These are phyloP conservation scores for Jaltomata sinuosa DNA, from an alignment of 257 asterid genomes.

Conservation along the genomic window DNA sequence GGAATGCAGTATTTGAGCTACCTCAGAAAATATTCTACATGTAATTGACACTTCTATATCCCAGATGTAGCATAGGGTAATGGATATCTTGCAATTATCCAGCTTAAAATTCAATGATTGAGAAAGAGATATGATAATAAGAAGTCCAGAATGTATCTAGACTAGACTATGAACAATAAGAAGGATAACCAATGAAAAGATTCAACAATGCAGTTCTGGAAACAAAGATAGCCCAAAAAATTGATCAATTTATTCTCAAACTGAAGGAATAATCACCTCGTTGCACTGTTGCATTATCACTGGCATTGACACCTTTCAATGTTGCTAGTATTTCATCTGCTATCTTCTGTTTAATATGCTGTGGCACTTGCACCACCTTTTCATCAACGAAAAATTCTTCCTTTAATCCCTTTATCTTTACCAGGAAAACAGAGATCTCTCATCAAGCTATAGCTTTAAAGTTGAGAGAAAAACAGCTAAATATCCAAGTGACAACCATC, in stretches of 20 bases:
- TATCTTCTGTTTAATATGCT: slow-evolving; percentile 43
- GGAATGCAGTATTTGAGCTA: not conserved
- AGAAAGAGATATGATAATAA: not conserved
- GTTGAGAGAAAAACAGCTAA: not conserved
- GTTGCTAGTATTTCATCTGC: slow-evolving; percentile 41
- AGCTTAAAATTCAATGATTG: not conserved
- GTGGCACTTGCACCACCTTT: slow-evolving; percentile 47
- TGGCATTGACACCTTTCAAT: slow-evolving; percentile 46
- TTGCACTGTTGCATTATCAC: slow-evolving; percentile 43
- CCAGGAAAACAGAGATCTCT: not conserved
- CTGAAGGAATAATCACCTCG: slow-evolving; percentile 36
- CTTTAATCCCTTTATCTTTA: slow-evolving; percentile 52
- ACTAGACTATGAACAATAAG: not conserved
- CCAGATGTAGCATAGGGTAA: not conserved
- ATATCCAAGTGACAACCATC: not conserved
- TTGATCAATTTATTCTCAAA: not conserved
- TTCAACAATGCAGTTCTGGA: not conserved
- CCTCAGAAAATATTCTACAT: not conserved
- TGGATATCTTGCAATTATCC: not conserved
- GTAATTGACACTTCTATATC: not conserved
- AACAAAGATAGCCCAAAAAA: not conserved
- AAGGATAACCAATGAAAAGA: not conserved
- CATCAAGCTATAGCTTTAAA: not conserved
- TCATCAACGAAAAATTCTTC: slow-evolving; percentile 34
- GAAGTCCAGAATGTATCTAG: not conserved